Percentiles rank a stretch among this genome's conserved stretches.
phyloP scores from a whole-genome alignment of 1,284 basidiomycete genomes.

The Puccinia coronata region DNA sequence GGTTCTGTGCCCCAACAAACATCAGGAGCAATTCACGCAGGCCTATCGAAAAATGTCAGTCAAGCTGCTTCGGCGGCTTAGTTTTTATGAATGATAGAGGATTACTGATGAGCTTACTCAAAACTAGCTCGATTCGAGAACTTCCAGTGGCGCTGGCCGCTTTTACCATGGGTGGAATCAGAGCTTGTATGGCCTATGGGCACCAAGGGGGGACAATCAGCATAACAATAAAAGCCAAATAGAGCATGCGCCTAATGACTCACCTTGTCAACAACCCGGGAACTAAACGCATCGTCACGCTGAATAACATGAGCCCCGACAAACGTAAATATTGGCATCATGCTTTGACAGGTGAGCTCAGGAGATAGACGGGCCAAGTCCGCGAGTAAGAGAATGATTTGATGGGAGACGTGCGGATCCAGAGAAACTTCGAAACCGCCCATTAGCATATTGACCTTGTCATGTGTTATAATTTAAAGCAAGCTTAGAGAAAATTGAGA shows the following conservation, averaged over 20 bases:
- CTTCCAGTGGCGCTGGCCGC: constrained; percentile 68
- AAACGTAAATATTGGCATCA: constrained; percentile 99
- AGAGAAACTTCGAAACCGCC: constrained; percentile 65
- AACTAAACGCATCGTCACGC: constrained; percentile 91
- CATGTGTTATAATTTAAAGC: not conserved
- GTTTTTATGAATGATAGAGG: constrained; percentile 52
- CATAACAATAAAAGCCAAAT: not conserved
- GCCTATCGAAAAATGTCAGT: constrained; percentile 49
- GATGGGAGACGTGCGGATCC: constrained; percentile 92
- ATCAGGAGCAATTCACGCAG: constrained; percentile 71
- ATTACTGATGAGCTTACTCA: constrained; percentile 59
- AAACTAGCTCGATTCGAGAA: constrained; percentile 67
- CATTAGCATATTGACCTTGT: not conserved
- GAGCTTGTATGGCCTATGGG: constrained; percentile 78
- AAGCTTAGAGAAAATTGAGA: not conserved
- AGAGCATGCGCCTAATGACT: constrained; percentile 21
- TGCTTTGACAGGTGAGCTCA: constrained; percentile 85
- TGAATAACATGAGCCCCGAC: constrained; percentile 97
- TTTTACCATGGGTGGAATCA: constrained; percentile 86
- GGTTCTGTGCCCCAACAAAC: constrained; percentile 82
- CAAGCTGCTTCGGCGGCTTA: not conserved
- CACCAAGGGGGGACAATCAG: not conserved
- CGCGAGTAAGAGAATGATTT: constrained; percentile 85
- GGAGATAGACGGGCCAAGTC: constrained; percentile 80
- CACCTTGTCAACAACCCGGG: constrained; percentile 90